Conservation (phyloP, 2,329 filamentous ascomycete species). For the Peltaster fructicola region DNA sequence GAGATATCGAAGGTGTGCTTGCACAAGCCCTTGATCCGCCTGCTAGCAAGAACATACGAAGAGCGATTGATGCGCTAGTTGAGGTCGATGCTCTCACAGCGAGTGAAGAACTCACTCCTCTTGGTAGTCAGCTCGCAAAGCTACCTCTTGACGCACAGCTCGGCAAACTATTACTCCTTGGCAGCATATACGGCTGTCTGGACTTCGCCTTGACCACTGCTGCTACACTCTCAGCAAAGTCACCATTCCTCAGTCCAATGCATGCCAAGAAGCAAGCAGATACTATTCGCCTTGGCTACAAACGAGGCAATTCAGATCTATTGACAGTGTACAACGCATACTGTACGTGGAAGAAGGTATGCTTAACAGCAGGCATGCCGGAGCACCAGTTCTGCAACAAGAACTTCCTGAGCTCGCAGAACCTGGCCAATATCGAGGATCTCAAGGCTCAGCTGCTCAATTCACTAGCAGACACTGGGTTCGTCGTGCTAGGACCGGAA, state of each 20-base stretch:
- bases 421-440: constrained; percentile 81
- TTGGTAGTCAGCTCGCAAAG: constrained; percentile 74
- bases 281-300: constrained; percentile 59
- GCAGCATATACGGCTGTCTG: constrained; percentile 73
- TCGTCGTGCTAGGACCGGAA: constrained; percentile 55
- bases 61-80: constrained; percentile 80
- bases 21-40: constrained; percentile 79
- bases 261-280: constrained; percentile 71
- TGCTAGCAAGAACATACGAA: constrained; percentile 76
- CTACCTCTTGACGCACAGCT: constrained; percentile 86
- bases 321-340: constrained; percentile 93
- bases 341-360: constrained; percentile 68
- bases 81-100: constrained; percentile 79
- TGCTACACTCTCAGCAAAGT: constrained; percentile 85
- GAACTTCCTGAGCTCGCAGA: constrained; percentile 82
- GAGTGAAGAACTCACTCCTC: constrained; percentile 65
- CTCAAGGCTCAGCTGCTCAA: constrained; percentile 81
- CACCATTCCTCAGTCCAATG: constrained; percentile 76
- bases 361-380: constrained; percentile 48
- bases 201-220: constrained; percentile 86
- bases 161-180: constrained; percentile 78
- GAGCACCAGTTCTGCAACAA: constrained; percentile 88
- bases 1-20: constrained; percentile 79
- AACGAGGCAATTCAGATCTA: constrained; percentile 74
- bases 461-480: constrained; percentile 69